Evolutionary conservation across 345 rosid genomes (phyloP).

Genomic region (Syzygium oleosum): DNA sequence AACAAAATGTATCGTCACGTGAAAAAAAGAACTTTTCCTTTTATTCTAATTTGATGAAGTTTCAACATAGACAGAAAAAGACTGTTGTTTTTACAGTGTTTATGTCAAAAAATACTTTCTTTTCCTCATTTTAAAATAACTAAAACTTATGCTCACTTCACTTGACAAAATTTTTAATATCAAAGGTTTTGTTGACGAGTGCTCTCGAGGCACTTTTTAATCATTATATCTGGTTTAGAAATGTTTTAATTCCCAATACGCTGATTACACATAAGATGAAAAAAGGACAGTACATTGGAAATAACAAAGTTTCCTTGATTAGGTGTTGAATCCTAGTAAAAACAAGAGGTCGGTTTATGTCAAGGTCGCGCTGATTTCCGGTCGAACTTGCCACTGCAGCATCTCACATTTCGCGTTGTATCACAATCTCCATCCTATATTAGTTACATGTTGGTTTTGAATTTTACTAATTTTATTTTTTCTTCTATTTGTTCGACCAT

Average conservation of each 20-base stretch:
- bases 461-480: neutral
- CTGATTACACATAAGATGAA: neutral
- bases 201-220: neutral
- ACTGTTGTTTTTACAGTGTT: neutral
- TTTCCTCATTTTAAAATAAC: neutral
- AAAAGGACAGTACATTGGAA: neutral
- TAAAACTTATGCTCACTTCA: neutral
- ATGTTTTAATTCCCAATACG: neutral
- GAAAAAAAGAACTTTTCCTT: neutral
- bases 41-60: neutral
- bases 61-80: neutral
- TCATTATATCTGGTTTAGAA: neutral
- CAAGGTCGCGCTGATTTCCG: neutral
- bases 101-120: neutral
- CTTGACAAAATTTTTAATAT: neutral
- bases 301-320: neutral
- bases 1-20: neutral
- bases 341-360: neutral
- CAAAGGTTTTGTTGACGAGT: neutral
- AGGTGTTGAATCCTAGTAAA: neutral
- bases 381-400: too few relatives aligned
- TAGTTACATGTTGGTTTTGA: neutral
- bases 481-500: too few relatives aligned
- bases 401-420: neutral
- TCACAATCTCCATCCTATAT: neutral